Base-by-base conservation (phyloP, 1,284 basidiomycete species). In the Phylloporus gajari region DNA sequence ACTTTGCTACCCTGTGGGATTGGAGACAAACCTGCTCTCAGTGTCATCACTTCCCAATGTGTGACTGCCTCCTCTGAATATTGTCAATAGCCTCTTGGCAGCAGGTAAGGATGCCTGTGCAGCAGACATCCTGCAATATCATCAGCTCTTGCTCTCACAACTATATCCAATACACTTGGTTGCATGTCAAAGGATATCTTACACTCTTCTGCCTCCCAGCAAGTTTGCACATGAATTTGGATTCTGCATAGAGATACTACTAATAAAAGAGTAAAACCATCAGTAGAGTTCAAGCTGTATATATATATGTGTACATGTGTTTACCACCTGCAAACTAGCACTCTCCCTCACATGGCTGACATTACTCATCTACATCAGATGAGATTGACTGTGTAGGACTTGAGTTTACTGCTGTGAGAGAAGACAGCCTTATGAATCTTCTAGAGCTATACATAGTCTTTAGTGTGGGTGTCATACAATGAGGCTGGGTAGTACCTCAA, bases 181-280 rank as follows among this genome's bases (percentile, higher is more conserved):
- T 9, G 96, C 97, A 75, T 95, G 90, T 62, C 91, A 88, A 51
- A 99, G 85, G 67, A 99, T 91, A 77, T 96, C 92, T 61, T 91
- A 86, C 8, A 99, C 95, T 73, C 96, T 84, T 75, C 91, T 85
- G 15, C 91, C 90, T 19, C 91, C 92, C 19, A 91, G 88, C 13
- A 86, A 76, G 30, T 81, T 83, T 25, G 76, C 79, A 35, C 84
- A 83, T 48, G 86, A 79, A 74, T 91, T 89, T 12, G 97, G 97
- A 79, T 97, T 96, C 83, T 98, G 91, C 1, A 99, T 91, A 5
- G 93, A 95, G 53, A 99, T 88, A 0, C 97, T 97, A 83, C 97
- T 98, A 76, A 61, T 51, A 13, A 23, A 56, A 44, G 23, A 61
- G 19, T 48, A n/a, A 35, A 60, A 44, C 60, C 46, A 56, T 59